Evolutionary conservation across 768 basidiomycete species (phyloP), one percentile per base, ranked within the genome.

Genomic region (Tephrocybe sp.): DNA sequence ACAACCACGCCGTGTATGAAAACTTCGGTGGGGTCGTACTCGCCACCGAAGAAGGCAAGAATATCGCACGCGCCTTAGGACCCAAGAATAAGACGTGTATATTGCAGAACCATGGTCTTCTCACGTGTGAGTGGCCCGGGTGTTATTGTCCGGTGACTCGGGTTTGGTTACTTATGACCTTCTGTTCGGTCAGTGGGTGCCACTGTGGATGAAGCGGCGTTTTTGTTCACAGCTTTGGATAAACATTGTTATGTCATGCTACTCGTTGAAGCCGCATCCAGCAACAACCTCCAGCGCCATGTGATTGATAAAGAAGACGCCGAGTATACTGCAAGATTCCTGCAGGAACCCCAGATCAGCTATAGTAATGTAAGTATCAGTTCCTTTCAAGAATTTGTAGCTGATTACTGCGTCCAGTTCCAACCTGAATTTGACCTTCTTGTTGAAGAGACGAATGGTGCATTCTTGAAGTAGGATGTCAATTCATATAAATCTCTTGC

Each of bases 21-120:
- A 68, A 75, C 34, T 77, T 73, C 50, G 75, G 72, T 50, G 79
- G 79, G 19, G 69, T 80, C 5, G 78, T 80, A 15, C 61, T 79
- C 15, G 70, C 69, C 12, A 54, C 65, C 6, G 69, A 71, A 34
- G 78, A 82, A 63, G 75, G 74, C 11, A 56, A 60, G 35, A 65
- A 72, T 27, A 80, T 82, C 47, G 75, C 76, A 7, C 56, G 62
- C 8, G 67, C 73, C 2, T 59, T 77, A 12, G 74, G 75, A 12
- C 56, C 59, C 9, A 72, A 71, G 49, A 71, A 72, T 24, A 55
- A 67, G 66, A 68, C 71, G 13, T 70, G 69, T 32, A 74, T 76
- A 28, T 60, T 75, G 37, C 71, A 73, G 51, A 77, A 75, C 47
- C 72, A 74, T 42, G 73, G 74, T 16, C 64, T 74, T 16, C 64